Conservation (phyloP, 306 rosid species). For the Fragaria ananassa region DNA sequence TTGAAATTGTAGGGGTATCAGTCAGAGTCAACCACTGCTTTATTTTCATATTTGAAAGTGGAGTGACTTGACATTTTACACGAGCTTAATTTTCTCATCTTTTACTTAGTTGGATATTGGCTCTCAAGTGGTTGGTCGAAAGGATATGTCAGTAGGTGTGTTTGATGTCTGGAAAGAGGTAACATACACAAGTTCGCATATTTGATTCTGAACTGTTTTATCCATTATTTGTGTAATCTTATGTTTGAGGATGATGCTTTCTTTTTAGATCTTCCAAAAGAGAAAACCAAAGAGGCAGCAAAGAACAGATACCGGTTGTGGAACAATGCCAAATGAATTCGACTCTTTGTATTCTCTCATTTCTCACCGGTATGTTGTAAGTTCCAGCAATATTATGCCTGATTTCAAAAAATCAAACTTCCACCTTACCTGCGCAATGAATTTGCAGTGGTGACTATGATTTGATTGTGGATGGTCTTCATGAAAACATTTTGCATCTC, state of each 20-base stretch:
- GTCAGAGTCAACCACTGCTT: neutral
- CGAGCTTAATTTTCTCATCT: neutral
- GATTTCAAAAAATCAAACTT: conserved; percentile 1
- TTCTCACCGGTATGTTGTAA: conserved; percentile 60
- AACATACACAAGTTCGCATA: conserved; percentile 17
- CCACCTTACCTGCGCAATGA: conserved; percentile 18
- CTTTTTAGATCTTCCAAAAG: conserved; percentile 67
- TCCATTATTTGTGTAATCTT: conserved; percentile 17
- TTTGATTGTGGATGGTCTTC: conserved; percentile 87
- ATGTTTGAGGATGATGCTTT: conserved; percentile 22
- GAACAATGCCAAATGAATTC: conserved; percentile 48
- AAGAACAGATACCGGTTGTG: conserved; percentile 35
- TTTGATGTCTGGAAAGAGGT: conserved; percentile 94
- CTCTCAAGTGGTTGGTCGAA: conserved; percentile 90
- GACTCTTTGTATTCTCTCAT: conserved; percentile 66
- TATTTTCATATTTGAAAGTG: neutral
- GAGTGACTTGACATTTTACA: neutral
- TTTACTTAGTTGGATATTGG: conserved; percentile 65
- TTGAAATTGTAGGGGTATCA: neutral
- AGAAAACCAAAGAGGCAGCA: conserved; percentile 58
- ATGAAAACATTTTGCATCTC: conserved; percentile 87
- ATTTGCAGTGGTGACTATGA: conserved; percentile 81
- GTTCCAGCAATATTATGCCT: conserved; percentile 17
- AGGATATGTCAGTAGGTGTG: conserved; percentile 67
- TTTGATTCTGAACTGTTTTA: conserved; percentile 15